Base-by-base conservation (phyloP, 192 early-diverging fungal species). In the Entophlyctis luteolus region DNA sequence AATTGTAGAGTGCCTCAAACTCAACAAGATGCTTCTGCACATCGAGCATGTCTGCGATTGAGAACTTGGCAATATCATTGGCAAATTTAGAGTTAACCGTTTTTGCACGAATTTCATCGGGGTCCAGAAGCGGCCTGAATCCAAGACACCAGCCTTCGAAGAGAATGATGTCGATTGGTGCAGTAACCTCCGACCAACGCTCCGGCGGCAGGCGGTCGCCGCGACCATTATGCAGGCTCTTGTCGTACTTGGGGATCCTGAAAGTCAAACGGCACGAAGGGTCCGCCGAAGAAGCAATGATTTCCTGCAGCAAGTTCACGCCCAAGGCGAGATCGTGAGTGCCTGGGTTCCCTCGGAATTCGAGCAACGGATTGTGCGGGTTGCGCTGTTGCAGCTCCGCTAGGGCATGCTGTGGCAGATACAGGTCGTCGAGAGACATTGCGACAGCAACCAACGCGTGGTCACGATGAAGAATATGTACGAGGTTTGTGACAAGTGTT, bases 71-170 rank as follows among this genome's bases (percentile, higher is more conserved):
- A 22, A 48, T 48, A 27, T 48, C 39, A 29, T 52, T 12, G 29
- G 56, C 38, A 8, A 71, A 60, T 23, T 29, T 28, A 10, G 29
- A 42, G 50, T 57, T 31, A 31, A 39, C 22, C 48, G 38, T 29
- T 8, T 42, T 32, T 23, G 27, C n/a, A n/a, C 22, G 20, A 65
- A 33, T 33, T 28, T 57, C 31, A 22, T 22, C 1, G 33, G 50
- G n/a, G 38, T 32, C 59, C 8, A 46, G 22, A 14, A 70, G 33
- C 12, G 67, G 50, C 55, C 42, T 25, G 67, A 96, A 98, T 0
- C 94, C 95, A 6, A 94, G 62, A 36, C 81, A 90, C 93, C 95
- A 98, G 0, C 94, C 96, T 72, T 98, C 96, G 68, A 96, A 89
- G 33, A 98, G 69, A 20, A 98, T 77, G 42, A 96, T 82, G 59